These are phyloP conservation scores for Saccharomyces hybrid DNA, from an alignment of 1,139 yeast genomes.

Conservation along the genomic window DNA sequence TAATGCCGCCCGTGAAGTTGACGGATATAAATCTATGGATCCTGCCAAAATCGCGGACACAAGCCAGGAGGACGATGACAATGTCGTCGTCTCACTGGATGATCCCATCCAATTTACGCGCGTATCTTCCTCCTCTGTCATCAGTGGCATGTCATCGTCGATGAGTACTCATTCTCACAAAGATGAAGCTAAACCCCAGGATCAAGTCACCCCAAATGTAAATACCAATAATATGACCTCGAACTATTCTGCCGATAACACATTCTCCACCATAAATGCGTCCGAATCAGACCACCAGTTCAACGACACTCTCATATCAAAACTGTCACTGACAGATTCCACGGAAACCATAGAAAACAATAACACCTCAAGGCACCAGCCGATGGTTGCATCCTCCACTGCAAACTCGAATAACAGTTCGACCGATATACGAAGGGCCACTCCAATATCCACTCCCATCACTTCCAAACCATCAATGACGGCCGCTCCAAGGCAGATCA, in stretches of 20 bases:
- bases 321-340: not conserved
- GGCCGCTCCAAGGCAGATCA: conserved; percentile 40
- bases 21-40: conserved; percentile 32
- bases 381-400: not conserved
- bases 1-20: conserved; percentile 5
- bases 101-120: conserved; percentile 36
- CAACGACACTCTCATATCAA: not conserved
- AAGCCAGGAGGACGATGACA: not conserved
- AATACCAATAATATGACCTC: conserved; percentile 6
- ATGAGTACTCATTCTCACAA: conserved; percentile 11
- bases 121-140: conserved; percentile 33
- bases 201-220: conserved; percentile 1
- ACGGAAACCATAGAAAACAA: not conserved
- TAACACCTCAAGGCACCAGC: not conserved
- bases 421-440: conserved; percentile 17
- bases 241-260: conserved; percentile 3
- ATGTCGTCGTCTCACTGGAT: conserved; percentile 15
- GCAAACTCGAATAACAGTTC: not conserved
- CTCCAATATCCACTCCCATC: conserved; percentile 43
- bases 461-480: conserved; percentile 52
- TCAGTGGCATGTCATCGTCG: conserved; percentile 24
- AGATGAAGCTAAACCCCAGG: conserved; percentile 1
- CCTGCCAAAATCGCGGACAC: conserved; percentile 28
- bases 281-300: conserved; percentile 2
- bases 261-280: conserved; percentile 3